Evolutionary conservation across 148 eudicot species (phyloP).

Genomic region (Polygonum maritimum): DNA sequence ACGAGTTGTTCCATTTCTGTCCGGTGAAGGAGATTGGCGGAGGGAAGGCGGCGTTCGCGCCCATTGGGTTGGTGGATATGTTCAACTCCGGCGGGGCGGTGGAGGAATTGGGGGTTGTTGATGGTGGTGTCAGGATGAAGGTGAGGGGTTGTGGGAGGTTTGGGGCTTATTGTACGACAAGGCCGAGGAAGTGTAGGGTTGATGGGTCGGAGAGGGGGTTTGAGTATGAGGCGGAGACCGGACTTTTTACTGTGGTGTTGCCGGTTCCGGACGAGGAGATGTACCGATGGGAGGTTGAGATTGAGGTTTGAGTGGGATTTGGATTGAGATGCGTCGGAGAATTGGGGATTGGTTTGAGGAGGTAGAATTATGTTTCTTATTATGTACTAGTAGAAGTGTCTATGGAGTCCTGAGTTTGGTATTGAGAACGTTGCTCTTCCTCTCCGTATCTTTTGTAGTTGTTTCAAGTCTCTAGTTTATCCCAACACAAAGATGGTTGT

Average conservation of each 20-base stretch:
- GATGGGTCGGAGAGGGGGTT: constrained; percentile 31
- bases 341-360: too few relatives aligned
- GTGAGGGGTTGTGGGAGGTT: constrained; percentile 78
- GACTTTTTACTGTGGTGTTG: constrained; percentile 43
- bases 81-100: constrained; percentile 75
- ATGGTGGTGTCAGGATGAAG: constrained; percentile 16
- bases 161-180: constrained; percentile 64
- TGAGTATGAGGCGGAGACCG: constrained; percentile 36
- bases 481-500: too few relatives aligned
- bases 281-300: constrained; percentile 65
- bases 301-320: constrained; percentile 30
- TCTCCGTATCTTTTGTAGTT: too few relatives aligned
- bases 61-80: constrained; percentile 86
- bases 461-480: too few relatives aligned
- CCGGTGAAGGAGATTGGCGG: constrained; percentile 61
- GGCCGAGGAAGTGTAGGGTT: constrained; percentile 50
- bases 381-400: too few relatives aligned
- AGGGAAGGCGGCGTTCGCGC: constrained; percentile 50
- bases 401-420: too few relatives aligned
- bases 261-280: constrained; percentile 62
- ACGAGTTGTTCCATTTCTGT: constrained; percentile 78
- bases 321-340: too few relatives aligned
- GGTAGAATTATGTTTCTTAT: too few relatives aligned
- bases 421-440: too few relatives aligned
- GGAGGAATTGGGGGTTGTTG: constrained; percentile 36